Base-by-base conservation (phyloP, 306 rosid genomes). In the Parietaria judaica region DNA sequence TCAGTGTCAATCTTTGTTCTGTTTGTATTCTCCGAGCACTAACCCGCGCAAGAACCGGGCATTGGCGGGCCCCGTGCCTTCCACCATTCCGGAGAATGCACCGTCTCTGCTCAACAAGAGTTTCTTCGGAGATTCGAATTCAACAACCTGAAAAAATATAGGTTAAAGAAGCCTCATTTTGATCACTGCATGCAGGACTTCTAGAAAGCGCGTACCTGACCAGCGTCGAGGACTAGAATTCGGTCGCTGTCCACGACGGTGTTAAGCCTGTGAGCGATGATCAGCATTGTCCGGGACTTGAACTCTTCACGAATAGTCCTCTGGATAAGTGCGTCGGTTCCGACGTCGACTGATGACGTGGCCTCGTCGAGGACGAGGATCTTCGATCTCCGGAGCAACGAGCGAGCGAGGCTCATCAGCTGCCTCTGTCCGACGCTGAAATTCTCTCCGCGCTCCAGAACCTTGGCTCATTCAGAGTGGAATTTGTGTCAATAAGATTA, bases 361-460 rank as follows among this genome's bases (percentile, higher is more conserved):
- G 97, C 96, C 74, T 90, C 97, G 65, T 90, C 97, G 14, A 90
- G 83, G 57, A 90, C 91, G 58, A 90, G 92, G 69, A 87, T 80
- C 79, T 81, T 90, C 16, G 96, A 87, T 74, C 89, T 83, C 56
- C 91, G 79, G 49, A 90, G 70, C 75, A 90, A 72, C 46, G 96
- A 90, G 78, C 96, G 79, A 3, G 94, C 85, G 48, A 90, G 86
- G 76, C 97, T 86, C 54, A 90, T 49, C 53, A 90, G 80, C 58
- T 90, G 97, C 73, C 95, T 79, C 74, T 87, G 96, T 64, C 97
- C 97, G 71, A 87, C 96, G 56, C 96, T 90, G 78, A 83, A 90
- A 67, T 90, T 90, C 60, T 90, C 96, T 16, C 97, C 97, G 45
- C 90, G 86, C 74, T 90, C 97, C 0, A 74, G 82, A 44, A 87